Evolutionary conservation across 2,329 filamentous ascomycete species (phyloP).

Genomic region (Epichloe scottii): DNA sequence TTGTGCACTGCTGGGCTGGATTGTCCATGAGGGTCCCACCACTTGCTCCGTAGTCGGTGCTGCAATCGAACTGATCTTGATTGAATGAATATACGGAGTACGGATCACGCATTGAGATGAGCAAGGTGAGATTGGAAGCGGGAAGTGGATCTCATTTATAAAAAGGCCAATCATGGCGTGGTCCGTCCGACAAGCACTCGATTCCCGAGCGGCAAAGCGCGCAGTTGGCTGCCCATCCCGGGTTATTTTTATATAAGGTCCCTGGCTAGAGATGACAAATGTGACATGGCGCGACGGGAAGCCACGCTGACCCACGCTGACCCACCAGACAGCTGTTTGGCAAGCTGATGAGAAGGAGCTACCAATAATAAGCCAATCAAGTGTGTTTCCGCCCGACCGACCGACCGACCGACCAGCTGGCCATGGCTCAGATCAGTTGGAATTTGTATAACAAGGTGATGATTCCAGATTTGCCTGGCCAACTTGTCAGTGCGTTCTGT

Average conservation of each 20-base stretch:
- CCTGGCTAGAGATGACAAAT: not conserved
- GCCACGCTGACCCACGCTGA: not conserved
- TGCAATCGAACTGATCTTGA: no score
- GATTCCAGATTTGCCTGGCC: not conserved
- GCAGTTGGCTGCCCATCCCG: not conserved
- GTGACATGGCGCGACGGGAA: not conserved
- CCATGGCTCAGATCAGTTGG: not conserved
- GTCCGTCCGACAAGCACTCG: not conserved
- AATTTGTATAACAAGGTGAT: not conserved
- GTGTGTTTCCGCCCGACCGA: not conserved
- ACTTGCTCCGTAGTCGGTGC: no score
- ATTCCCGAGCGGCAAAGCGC: not conserved
- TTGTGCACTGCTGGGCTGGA: no score
- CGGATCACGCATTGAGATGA: no score
- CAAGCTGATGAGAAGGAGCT: not conserved
- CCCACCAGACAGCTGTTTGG: not conserved
- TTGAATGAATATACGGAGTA: no score
- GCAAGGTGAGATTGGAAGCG: not conserved
- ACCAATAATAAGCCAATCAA: not conserved
- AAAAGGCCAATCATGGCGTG: not conserved
- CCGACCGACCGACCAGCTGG: not conserved
- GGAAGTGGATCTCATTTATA: not conserved
- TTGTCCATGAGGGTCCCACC: not conserved
- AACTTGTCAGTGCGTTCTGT: not conserved
- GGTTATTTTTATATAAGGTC: not conserved